Evolutionary conservation across 768 basidiomycete genomes (phyloP).

Genomic region (Suillus discolor): DNA sequence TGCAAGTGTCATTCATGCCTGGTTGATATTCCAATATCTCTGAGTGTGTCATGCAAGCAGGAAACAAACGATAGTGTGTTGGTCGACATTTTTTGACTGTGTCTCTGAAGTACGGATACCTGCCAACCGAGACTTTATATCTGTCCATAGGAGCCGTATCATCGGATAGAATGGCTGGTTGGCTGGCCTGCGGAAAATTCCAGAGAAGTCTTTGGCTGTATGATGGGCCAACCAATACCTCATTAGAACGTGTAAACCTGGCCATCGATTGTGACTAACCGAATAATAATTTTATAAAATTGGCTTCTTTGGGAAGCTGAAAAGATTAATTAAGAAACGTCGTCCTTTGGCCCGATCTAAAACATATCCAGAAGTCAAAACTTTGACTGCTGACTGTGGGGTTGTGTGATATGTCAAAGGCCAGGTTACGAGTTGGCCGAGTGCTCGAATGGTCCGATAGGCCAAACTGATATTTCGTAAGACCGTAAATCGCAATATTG

Average conservation of each 20-base stretch:
- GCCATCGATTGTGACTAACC: not conserved
- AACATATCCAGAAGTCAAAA: not conserved
- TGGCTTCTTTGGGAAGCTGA: not conserved
- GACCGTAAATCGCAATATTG: not conserved
- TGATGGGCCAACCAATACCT: not conserved
- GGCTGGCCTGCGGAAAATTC: not conserved
- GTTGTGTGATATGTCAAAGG: not conserved
- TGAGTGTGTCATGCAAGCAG: not conserved
- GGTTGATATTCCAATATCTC: fast-evolving
- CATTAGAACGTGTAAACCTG: not conserved
- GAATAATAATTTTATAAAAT: not conserved
- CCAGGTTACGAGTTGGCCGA: not conserved
- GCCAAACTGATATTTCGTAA: not conserved
- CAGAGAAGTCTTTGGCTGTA: not conserved
- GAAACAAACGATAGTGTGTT: not conserved
- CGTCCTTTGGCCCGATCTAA: not conserved
- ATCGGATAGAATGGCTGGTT: not conserved
- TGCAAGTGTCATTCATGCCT: not conserved
- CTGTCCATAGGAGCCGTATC: not conserved
- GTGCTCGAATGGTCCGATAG: not conserved
- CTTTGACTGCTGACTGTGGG: not conserved
- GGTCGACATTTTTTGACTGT: not conserved
- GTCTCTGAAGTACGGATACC: not conserved
- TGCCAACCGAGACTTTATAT: not conserved
- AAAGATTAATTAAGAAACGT: no score